Conservation (phyloP, 495 filamentous ascomycete genomes). For the Hyaloscypha hepaticicola region DNA sequence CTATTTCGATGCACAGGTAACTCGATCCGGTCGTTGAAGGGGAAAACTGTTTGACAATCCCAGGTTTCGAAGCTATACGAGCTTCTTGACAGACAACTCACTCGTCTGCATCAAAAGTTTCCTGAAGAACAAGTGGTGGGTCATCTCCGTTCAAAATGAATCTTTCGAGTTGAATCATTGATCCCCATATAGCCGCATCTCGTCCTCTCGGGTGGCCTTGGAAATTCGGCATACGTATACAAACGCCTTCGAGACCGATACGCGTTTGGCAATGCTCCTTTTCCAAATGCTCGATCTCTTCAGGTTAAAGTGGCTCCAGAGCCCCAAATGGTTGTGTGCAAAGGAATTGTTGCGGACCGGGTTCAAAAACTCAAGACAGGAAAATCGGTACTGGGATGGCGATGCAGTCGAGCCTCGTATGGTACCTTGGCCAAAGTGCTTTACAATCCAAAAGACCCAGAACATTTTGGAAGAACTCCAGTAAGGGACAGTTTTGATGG, state of each 20-base stretch:
- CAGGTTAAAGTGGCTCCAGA: slow-evolving; percentile 50
- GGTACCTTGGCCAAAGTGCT: slow-evolving; percentile 49
- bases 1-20: slow-evolving; percentile 43
- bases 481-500: slow-evolving; percentile 29
- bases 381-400: slow-evolving; percentile 42
- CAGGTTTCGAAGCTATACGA: slow-evolving; percentile 35
- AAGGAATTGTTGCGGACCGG: slow-evolving; percentile 55
- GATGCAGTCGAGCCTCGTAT: slow-evolving; percentile 56
- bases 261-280: slow-evolving; percentile 19
- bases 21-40: not conserved
- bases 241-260: slow-evolving; percentile 45
- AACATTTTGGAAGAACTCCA: slow-evolving; percentile 29
- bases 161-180: not conserved
- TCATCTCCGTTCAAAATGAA: not conserved
- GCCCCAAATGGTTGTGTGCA: slow-evolving; percentile 58
- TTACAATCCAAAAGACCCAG: slow-evolving; percentile 39
- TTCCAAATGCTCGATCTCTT: slow-evolving; percentile 31
- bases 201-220: slow-evolving; percentile 63
- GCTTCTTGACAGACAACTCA: slow-evolving; percentile 38
- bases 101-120: slow-evolving; percentile 40
- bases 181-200: slow-evolving; percentile 36
- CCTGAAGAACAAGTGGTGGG: slow-evolving; percentile 49
- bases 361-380: slow-evolving; percentile 47
- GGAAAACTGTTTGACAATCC: not conserved
- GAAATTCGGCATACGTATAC: slow-evolving; percentile 61